Conservation (phyloP, 1,139 yeast species). For the Sugiyamaella sp. region DNA sequence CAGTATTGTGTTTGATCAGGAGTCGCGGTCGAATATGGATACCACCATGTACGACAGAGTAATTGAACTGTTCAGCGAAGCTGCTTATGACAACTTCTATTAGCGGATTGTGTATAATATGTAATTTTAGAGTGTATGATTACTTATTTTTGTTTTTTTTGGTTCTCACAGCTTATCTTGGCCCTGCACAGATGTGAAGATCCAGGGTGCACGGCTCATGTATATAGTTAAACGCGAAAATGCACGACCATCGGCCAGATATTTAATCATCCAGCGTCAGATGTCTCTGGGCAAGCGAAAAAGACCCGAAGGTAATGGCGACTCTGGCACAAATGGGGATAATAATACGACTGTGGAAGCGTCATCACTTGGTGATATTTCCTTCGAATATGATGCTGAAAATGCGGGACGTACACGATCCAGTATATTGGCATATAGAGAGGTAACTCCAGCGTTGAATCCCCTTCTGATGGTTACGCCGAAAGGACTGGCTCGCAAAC, state of each 20-base stretch:
- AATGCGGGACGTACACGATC: too few species aligned
- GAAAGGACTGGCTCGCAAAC: constrained; percentile 16
- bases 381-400: too few species aligned
- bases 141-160: constrained; percentile 3
- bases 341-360: neutral
- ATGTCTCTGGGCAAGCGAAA: constrained; percentile 7
- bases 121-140: neutral
- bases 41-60: neutral
- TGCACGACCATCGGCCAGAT: neutral
- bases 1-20: neutral
- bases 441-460: constrained; percentile 10
- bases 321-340: neutral
- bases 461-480: constrained; percentile 22
- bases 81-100: neutral
- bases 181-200: neutral
- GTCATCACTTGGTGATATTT: neutral
- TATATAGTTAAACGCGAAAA: neutral
- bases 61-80: constrained; percentile 3
- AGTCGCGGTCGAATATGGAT: neutral
- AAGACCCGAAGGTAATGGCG: neutral
- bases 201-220: neutral
- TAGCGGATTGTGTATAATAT: neutral
- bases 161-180: neutral
- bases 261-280: neutral
- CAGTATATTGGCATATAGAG: neutral